These are phyloP conservation scores for Aspergillus sp. DNA, from an alignment of 2,329 filamentous ascomycete species.

Conservation along the genomic window DNA sequence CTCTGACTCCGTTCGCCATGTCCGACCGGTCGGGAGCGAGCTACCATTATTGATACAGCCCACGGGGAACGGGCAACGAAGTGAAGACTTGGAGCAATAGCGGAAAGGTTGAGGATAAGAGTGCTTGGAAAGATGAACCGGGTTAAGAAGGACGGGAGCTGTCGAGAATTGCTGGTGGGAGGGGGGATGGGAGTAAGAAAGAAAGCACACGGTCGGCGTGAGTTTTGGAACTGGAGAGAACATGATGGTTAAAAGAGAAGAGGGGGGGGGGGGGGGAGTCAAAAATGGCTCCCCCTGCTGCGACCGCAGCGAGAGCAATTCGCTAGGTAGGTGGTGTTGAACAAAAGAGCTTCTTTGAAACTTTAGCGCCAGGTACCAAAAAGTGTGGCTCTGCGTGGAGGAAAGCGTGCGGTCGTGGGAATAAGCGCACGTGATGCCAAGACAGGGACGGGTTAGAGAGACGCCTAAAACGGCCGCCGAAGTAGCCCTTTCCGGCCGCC, in stretches of 20 bases:
- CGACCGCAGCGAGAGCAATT: not conserved
- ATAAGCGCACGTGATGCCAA: not conserved
- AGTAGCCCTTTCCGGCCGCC: not conserved
- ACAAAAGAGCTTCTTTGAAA: not conserved
- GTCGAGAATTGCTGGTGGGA: not conserved
- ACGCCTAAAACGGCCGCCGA: not conserved
- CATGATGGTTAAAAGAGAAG: not conserved
- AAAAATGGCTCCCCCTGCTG: not conserved
- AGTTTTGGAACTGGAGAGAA: not conserved
- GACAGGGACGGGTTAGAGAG: not conserved
- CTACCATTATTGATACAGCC: not conserved
- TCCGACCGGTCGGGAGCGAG: not conserved
- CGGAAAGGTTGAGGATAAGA: not conserved
- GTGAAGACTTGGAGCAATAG: not conserved
- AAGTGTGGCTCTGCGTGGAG: not conserved
- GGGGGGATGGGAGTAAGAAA: not conserved
- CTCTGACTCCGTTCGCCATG: not conserved
- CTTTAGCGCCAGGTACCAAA: not conserved
- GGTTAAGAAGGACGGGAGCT: not conserved
- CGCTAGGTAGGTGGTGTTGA: not conserved
- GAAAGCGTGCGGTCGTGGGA: not conserved
- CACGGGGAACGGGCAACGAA: not conserved
- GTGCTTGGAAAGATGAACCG: not conserved
- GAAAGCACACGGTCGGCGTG: not conserved
- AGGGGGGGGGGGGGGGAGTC: not conserved